Evolutionary conservation across 345 rosid species (phyloP).

Genomic region (Linum tenue): DNA sequence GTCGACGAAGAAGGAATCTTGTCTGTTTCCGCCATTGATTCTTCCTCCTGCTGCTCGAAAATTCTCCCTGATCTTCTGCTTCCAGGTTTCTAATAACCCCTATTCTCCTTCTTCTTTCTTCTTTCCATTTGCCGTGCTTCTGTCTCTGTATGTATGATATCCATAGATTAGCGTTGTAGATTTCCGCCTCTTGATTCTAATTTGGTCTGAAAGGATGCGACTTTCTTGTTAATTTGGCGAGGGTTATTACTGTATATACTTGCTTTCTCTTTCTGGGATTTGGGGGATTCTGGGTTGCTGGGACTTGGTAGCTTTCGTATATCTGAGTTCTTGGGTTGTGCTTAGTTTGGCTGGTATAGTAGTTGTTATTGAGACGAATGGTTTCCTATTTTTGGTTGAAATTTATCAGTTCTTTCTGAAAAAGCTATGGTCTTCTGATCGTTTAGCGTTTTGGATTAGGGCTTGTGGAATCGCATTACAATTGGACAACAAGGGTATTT

Average conservation of each 20-base stretch:
- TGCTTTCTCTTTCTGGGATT: slow-evolving; percentile 24
- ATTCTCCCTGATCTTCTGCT: slow-evolving; percentile 6
- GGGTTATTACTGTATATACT: slow-evolving; percentile 16
- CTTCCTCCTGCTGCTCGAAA: slow-evolving; percentile 20
- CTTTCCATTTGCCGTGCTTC: too few relatives aligned
- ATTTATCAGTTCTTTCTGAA: background rate
- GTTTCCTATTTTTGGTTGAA: slow-evolving; percentile 14
- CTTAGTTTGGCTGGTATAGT: slow-evolving; percentile 26
- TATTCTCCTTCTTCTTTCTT: background rate
- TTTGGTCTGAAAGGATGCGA: background rate
- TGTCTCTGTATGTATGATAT: slow-evolving; percentile 4
- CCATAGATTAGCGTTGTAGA: background rate
- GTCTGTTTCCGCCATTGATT: slow-evolving; percentile 12
- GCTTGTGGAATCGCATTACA: slow-evolving; percentile 5
- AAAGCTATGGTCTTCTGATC: slow-evolving; percentile 9
- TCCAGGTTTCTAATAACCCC: slow-evolving; percentile 37
- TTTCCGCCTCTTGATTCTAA: slow-evolving; percentile 6
- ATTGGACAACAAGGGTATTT: background rate
- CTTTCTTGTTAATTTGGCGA: slow-evolving; percentile 6
- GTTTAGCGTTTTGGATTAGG: slow-evolving; percentile 23
- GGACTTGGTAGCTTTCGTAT: slow-evolving; percentile 12
- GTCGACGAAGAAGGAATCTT: background rate
- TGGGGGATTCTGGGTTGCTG: background rate
- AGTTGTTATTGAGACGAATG: slow-evolving; percentile 25
- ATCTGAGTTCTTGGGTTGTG: slow-evolving; percentile 24